These are phyloP conservation scores for Tetraselmis striata DNA, from an alignment of 139 green algal genomes.

Conservation along the genomic window DNA sequence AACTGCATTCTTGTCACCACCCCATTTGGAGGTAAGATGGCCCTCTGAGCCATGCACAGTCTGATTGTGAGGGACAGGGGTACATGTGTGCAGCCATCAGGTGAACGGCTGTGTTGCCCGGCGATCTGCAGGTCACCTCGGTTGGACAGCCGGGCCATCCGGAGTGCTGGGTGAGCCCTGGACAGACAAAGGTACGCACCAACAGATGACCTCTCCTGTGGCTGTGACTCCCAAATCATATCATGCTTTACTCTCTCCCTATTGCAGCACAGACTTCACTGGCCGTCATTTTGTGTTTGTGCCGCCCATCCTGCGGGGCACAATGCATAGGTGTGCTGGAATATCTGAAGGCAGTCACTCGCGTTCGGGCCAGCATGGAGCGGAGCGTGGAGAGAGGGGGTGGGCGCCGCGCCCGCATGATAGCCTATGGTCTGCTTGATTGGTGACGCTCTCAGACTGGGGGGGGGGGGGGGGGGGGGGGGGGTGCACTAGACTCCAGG, in stretches of 20 bases:
- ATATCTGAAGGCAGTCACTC: not conserved
- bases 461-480: too few relatives aligned
- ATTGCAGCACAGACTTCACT: too few relatives aligned
- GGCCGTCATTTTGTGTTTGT: too few relatives aligned
- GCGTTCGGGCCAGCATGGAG: not conserved
- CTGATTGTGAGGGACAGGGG: too few relatives aligned
- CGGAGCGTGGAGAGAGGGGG: not conserved
- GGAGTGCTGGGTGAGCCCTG: not conserved
- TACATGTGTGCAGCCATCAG: not conserved
- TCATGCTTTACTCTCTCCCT: too few relatives aligned
- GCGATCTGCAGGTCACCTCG: not conserved
- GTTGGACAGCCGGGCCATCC: not conserved
- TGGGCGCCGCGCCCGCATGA: not conserved
- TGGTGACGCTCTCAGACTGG: not conserved
- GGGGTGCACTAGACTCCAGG: too few relatives aligned
- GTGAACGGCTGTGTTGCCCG: not conserved
- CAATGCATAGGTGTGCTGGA: not conserved
- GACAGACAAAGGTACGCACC: too few relatives aligned
- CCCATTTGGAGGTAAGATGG: not conserved
- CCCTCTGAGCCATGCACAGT: too few relatives aligned
- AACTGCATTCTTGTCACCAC: not conserved
- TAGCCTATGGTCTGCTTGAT: not conserved
- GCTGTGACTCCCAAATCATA: too few relatives aligned
- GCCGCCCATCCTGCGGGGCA: too few relatives aligned
- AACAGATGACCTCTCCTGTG: too few relatives aligned